Evolutionary conservation across 163 green algal species (phyloP), one percentile per base, ranked within the genome.

Genomic region (Scenedesmus sp.): DNA sequence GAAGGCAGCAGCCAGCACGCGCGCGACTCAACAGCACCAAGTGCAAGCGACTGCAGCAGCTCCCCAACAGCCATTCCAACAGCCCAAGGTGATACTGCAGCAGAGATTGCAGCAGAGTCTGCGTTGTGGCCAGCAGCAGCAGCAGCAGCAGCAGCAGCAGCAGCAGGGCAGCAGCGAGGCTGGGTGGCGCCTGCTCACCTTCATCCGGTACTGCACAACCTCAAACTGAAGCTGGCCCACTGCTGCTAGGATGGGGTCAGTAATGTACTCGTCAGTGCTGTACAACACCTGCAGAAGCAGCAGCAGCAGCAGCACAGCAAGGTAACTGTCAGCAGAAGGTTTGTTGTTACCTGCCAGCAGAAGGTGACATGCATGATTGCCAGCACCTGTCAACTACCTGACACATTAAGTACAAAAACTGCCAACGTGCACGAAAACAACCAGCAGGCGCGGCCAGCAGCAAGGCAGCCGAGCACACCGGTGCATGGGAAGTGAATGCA

Each of bases 191-290:
- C 15, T 30, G 22, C 53, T 72, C 68, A 83, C 85, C 91, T 94
- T 92, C 84, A 94, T 90, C 15, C 94, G 72, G 89, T 94, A 93
- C 81, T 95, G 94, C 80, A 94, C 87, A 56, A 97, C 96, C 94
- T 98, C 96, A 89, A 97, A 98, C 93, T 98, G 96, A 84, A 98
- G 95, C 92, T 97, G 94, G 12, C 96, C 96, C 37, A 98, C 95
- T 15, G 96, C 96, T 26, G 96, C 96, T 51, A 98, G 92, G 59
- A 98, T 97, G 70, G 96, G 96, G 87, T 98, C 96, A 40, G 90
- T 91, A 81, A 94, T 94, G 90, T 96, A 95, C 33, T 95, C 92
- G 76, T 98, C 95, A 3, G 53, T 94, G 73, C 90, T 95, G 94
- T 98, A 98, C 82, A 98, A 91, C 81, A 97, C 96, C 91, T 97